Evolutionary conservation across 2,329 filamentous ascomycete genomes (phyloP).

Genomic region (Xylaria polymorpha): DNA sequence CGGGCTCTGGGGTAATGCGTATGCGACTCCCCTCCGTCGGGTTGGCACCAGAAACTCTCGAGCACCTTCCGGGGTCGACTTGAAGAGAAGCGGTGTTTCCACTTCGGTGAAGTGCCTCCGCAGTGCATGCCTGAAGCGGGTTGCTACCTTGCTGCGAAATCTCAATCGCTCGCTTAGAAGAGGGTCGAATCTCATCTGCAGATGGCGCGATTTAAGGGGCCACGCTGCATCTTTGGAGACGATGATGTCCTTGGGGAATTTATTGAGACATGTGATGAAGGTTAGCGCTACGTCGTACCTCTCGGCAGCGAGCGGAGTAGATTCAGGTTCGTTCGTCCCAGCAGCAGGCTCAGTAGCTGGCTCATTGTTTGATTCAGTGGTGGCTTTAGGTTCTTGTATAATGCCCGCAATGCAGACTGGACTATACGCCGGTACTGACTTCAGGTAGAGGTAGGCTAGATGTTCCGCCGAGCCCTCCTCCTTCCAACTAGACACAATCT

Average conservation of each 20-base stretch:
- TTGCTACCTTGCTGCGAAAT: slow-evolving; percentile 71
- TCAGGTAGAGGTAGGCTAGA: slow-evolving; percentile 56
- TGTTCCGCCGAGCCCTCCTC: slow-evolving; percentile 52
- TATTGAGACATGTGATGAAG: slow-evolving; percentile 74
- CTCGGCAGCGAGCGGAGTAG: too few species aligned
- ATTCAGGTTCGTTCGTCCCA: too few species aligned
- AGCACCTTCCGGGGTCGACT: slow-evolving; percentile 95
- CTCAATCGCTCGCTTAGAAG: slow-evolving; percentile 74
- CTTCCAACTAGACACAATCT: slow-evolving; percentile 59
- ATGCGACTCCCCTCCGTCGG: slow-evolving; percentile 78
- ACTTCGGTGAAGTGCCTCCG: slow-evolving; percentile 73
- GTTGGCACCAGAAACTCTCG: slow-evolving; percentile 95
- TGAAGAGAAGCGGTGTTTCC: slow-evolving; percentile 95
- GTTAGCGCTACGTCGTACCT: slow-evolving; percentile 66
- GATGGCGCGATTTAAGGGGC: slow-evolving; percentile 78
- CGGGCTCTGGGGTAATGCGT: slow-evolving; percentile 93
- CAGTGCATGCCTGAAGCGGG: slow-evolving; percentile 48
- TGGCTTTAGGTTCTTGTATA: slow-evolving; percentile 30
- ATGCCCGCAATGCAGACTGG: slow-evolving; percentile 63
- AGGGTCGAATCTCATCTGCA: slow-evolving; percentile 83
- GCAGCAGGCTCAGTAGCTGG: neutral
- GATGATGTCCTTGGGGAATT: slow-evolving; percentile 79
- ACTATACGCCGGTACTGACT: slow-evolving; percentile 61
- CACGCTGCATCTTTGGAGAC: slow-evolving; percentile 80
- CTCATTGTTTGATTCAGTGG: neutral